Conservation (phyloP, 352 stramenopile genomes). For the Phytopythium aichiense region DNA sequence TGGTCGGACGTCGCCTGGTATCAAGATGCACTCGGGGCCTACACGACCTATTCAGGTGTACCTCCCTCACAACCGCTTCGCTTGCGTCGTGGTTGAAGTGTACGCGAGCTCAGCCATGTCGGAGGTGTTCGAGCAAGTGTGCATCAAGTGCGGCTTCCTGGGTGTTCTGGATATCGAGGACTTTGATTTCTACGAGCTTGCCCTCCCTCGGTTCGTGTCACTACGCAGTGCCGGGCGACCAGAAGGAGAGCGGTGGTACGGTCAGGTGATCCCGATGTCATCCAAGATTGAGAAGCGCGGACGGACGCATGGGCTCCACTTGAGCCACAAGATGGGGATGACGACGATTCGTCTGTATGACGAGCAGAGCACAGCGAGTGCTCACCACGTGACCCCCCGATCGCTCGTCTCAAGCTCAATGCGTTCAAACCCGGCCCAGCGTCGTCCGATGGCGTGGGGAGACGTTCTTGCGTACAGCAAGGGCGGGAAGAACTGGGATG, state of each 20-base stretch:
- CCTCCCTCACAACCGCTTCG: constrained; percentile 82
- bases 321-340: constrained; percentile 86
- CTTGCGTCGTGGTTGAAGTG: constrained; percentile 69
- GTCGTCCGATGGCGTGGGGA: constrained; percentile 70
- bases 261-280: constrained; percentile 60
- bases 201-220: constrained; percentile 81
- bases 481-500: constrained; percentile 79
- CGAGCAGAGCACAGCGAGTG: constrained; percentile 79
- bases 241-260: constrained; percentile 85
- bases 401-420: constrained; percentile 74
- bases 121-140: constrained; percentile 76
- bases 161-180: constrained; percentile 70
- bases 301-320: constrained; percentile 65
- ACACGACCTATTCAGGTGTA: constrained; percentile 69
- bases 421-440: constrained; percentile 74
- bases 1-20: constrained; percentile 37
- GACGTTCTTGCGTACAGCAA: constrained; percentile 74
- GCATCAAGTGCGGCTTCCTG: constrained; percentile 69
- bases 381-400: constrained; percentile 74
- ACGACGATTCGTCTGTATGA: constrained; percentile 87
- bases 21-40: constrained; percentile 30
- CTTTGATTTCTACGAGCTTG: constrained; percentile 83
- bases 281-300: constrained; percentile 53
- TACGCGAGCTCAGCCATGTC: constrained; percentile 49
- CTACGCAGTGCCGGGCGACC: constrained; percentile 77